phyloP scores from a whole-genome alignment of 1,284 basidiomycete genomes.

The Cutaneotrichosporon spelunceum region DNA sequence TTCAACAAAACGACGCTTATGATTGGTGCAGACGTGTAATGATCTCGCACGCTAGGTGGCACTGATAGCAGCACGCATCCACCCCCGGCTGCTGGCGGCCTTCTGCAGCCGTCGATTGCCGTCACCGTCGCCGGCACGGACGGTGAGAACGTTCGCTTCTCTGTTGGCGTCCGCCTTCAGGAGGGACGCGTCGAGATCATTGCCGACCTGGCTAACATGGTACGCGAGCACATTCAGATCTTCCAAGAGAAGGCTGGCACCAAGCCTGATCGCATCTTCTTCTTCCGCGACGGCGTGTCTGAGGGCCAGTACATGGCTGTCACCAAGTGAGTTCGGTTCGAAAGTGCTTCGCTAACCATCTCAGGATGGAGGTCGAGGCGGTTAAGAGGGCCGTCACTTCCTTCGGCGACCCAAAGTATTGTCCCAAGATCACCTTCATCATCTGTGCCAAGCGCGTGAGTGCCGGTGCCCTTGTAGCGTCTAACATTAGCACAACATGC shows the following conservation, averaged over 20 bases:
- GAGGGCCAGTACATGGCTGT: conserved; percentile 55
- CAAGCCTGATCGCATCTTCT: conserved; percentile 50
- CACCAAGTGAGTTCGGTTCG: conserved; percentile 38
- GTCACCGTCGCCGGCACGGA: conserved; percentile 52
- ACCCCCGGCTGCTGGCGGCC: conserved; percentile 29
- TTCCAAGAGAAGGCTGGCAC: conserved; percentile 40
- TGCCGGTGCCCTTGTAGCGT: neutral
- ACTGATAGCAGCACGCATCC: conserved; percentile 18
- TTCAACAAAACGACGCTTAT: conserved; percentile 51
- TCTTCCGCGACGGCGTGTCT: conserved; percentile 55
- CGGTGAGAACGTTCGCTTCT: conserved; percentile 47
- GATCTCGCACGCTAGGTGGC: neutral
- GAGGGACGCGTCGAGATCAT: conserved; percentile 48
- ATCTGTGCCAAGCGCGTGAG: conserved; percentile 48
- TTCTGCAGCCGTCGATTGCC: conserved; percentile 52
- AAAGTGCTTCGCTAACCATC: neutral
- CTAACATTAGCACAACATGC: conserved; percentile 47
- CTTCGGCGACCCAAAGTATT: conserved; percentile 36
- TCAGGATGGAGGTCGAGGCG: conserved; percentile 39
- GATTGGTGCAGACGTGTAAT: conserved; percentile 49
- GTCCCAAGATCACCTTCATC: conserved; percentile 50
- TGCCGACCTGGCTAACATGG: conserved; percentile 35
- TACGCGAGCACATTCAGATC: conserved; percentile 32
- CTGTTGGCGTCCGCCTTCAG: conserved; percentile 51
- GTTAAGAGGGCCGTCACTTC: conserved; percentile 33